Percentiles rank a stretch among this genome's conserved stretches.
Conservation (phyloP, 257 asterid species). For the Solanum pennellii region DNA sequence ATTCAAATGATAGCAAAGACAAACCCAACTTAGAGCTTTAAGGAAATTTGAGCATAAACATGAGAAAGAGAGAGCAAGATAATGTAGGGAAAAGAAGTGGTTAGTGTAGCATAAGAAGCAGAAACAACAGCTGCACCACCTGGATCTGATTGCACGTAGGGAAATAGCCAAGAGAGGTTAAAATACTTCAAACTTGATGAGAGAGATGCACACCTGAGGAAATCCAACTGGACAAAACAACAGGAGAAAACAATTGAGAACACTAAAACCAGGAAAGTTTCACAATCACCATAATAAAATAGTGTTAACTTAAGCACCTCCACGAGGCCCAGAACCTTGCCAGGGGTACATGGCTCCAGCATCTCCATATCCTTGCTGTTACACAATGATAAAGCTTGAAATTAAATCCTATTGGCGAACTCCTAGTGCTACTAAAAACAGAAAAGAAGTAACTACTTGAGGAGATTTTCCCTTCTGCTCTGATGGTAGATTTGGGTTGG, state of each 20-base stretch:
- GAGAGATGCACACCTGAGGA: slow-evolving; percentile 61
- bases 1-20: background rate
- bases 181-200: background rate
- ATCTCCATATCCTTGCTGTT: slow-evolving; percentile 78
- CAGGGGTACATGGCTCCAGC: slow-evolving; percentile 22
- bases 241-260: background rate
- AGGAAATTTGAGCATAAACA: background rate
- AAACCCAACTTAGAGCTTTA: background rate
- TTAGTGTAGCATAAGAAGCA: background rate
- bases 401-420: background rate
- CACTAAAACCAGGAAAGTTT: background rate
- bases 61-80: background rate
- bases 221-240: slow-evolving; percentile 56
- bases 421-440: background rate
- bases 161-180: background rate
- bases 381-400: slow-evolving; percentile 6
- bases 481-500: slow-evolving; percentile 89
- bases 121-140: background rate
- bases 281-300: background rate
- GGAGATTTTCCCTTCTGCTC: slow-evolving; percentile 89
- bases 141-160: background rate
- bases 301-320: slow-evolving; percentile 29
- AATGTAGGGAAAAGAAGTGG: background rate
- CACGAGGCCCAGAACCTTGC: slow-evolving; percentile 24
- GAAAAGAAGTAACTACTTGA: slow-evolving; percentile 49